Evolutionary conservation across 306 rosid genomes (phyloP).

Genomic region (Arachis hypogaea): DNA sequence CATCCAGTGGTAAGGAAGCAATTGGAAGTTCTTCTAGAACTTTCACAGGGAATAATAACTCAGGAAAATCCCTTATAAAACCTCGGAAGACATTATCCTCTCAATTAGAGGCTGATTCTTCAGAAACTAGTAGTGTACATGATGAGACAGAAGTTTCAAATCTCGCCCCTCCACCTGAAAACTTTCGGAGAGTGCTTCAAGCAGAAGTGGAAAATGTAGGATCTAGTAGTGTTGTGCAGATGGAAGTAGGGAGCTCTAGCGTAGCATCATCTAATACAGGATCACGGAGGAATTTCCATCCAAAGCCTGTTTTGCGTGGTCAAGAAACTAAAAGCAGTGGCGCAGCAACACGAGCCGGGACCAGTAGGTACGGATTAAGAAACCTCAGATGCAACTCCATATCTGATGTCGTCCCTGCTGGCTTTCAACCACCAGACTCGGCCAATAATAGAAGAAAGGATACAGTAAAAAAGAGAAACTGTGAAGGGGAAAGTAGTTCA

Average conservation of each 20-base stretch:
- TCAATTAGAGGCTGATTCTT: constrained; percentile 68
- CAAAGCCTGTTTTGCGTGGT: constrained; percentile 55
- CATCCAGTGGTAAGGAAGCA: constrained; percentile 70
- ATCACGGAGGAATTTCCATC: constrained; percentile 60
- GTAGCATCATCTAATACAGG: constrained; percentile 58
- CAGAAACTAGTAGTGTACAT: constrained; percentile 77
- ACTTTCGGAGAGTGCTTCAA: constrained; percentile 57
- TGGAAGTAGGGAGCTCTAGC: constrained; percentile 76
- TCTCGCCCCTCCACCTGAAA: constrained; percentile 50
- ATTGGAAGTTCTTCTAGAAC: constrained; percentile 80
- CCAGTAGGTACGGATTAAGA: constrained; percentile 75
- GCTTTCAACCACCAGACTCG: constrained; percentile 63
- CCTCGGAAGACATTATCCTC: constrained; percentile 57
- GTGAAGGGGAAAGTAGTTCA: constrained; percentile 90
- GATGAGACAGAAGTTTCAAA: constrained; percentile 73
- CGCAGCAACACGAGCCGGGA: constrained; percentile 55
- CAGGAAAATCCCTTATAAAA: constrained; percentile 58
- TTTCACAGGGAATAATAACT: constrained; percentile 45
- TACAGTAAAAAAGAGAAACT: constrained; percentile 57
- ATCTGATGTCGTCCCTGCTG: constrained; percentile 71
- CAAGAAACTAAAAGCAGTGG: constrained; percentile 60
- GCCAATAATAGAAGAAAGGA: constrained; percentile 60
- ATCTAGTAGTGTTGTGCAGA: constrained; percentile 46
- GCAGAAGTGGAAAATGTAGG: constrained; percentile 40
- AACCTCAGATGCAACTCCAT: constrained; percentile 78